phyloP scores from a whole-genome alignment of 1,284 basidiomycete species.

The Sporisorium reilianum region DNA sequence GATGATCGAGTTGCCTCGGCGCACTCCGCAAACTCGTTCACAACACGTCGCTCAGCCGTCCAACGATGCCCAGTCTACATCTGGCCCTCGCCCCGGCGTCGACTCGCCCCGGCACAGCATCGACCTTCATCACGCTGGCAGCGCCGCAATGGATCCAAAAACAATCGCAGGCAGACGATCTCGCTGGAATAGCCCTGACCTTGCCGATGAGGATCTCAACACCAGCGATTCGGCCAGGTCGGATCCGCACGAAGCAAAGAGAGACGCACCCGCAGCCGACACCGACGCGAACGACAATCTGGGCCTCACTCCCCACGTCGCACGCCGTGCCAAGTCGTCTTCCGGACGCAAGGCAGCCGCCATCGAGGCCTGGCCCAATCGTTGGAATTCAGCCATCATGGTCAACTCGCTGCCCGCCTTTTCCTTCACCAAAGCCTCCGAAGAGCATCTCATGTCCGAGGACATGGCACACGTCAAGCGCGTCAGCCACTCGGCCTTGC shows the following conservation, averaged over 20 bases:
- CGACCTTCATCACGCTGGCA: not conserved
- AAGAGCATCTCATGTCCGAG: conserved; percentile 29
- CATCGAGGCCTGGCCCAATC: conserved; percentile 21
- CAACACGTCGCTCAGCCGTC: not conserved
- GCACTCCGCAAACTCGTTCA: not conserved
- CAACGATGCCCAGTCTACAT: not conserved
- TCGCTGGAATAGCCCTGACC: conserved; percentile 29
- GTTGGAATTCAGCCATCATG: conserved; percentile 25
- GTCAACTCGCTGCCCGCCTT: conserved; percentile 18
- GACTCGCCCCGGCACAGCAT: not conserved
- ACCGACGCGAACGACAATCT: not conserved
- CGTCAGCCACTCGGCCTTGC: conserved; percentile 14
- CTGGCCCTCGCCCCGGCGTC: not conserved
- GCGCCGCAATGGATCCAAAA: not conserved
- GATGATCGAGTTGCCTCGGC: conserved; percentile 9
- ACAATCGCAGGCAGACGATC: conserved; percentile 9
- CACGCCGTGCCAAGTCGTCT: not conserved
- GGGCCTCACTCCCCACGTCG: not conserved
- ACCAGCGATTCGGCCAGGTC: conserved; percentile 12
- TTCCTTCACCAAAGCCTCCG: conserved; percentile 16
- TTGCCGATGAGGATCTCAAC: conserved; percentile 11
- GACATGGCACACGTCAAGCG: conserved; percentile 23
- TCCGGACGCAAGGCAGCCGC: conserved; percentile 7
- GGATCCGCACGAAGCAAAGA: not conserved
- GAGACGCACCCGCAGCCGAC: not conserved